Base-by-base conservation (phyloP, 306 rosid species). In the Datisca glomerata region DNA sequence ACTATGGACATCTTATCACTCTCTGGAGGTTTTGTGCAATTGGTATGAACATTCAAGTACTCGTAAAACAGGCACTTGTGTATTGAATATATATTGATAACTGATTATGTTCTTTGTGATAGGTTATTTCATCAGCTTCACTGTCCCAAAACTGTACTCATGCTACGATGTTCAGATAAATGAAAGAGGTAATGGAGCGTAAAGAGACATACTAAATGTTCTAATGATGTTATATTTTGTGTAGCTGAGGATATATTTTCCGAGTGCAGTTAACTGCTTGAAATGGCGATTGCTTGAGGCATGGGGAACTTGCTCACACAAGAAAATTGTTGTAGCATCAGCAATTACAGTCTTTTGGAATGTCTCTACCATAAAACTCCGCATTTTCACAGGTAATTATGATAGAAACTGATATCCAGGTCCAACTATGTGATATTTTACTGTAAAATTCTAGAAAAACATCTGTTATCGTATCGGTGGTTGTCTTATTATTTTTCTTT, bases 301-400 rank as follows among this genome's bases (percentile, higher is more conserved):
- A 53, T 84, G 93, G 95, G 63, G 52, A 53, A 57, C 78, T 63
- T 77, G 93, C 74, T 65, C 86, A 59, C 93, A 75, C 74, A 84
- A 80, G 72, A 84, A 80, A 69, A 57, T 68, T 39, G 79, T 68
- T 21, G 63, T 67, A 32, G 75, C 64, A 45, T 72, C 74, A 15
- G 68, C 47, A 44, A 55, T 69, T 48, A 60, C 73, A 29, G 70
- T 72, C 28, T 84, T 80, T 64, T 89, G 86, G 95, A 89, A 89
- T 64, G 70, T 84, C 27, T 84, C 95, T 13, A 34, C 81, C 4
- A 18, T 66, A 7, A 84, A 74, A 55, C 80, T 91, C 46, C 75
- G 79, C 37, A 64, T 89, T 47, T 77, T 80, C 59, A 70, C 93
- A 7, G 83, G 96, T 83, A 65, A 8, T 18, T 4, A 5, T 32